Percentiles rank a stretch among this genome's conserved stretches.
These are phyloP conservation scores for Eimeria praecox DNA, from an alignment of 169 alveolate genomes.

Conservation along the genomic window DNA sequence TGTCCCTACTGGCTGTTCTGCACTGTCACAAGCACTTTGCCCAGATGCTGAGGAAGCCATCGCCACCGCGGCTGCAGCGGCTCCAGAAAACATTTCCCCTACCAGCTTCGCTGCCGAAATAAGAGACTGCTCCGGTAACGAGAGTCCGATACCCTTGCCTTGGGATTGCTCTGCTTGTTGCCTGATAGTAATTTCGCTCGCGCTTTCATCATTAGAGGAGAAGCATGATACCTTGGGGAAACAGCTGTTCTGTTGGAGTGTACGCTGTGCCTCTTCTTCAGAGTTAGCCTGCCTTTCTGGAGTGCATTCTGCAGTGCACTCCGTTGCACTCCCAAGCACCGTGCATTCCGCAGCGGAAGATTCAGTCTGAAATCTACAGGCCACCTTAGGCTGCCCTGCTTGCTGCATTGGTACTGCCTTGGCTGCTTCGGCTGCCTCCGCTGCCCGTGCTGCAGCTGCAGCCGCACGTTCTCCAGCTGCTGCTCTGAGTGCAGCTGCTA, in stretches of 20 bases:
- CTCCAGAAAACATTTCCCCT: constrained; percentile 64
- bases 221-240: constrained; percentile 64
- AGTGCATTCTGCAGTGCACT: not conserved
- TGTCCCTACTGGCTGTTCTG: not conserved
- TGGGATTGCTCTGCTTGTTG: not conserved
- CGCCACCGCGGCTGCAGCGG: constrained; percentile 65
- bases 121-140: constrained; percentile 50
- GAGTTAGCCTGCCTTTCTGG: constrained; percentile 28
- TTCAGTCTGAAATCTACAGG: not conserved
- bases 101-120: constrained; percentile 40
- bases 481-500: constrained; percentile 73
- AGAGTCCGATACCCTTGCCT: not conserved
- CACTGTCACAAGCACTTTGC: not conserved
- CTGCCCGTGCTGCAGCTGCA: constrained; percentile 78
- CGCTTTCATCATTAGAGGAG: constrained; percentile 49
- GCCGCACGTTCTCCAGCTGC: constrained; percentile 78
- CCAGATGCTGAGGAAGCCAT: constrained; percentile 41
- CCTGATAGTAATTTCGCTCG: constrained; percentile 46
- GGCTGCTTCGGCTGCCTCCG: constrained; percentile 58
- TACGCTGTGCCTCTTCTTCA: constrained; percentile 11
- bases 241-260: constrained; percentile 33
- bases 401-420: constrained; percentile 13
- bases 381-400: constrained; percentile 5
- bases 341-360: not conserved
- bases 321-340: not conserved